A percentile compares a stretch with the other conserved stretches of the same genome.
phyloP scores from a whole-genome alignment of 805 yeast genomes.

The Schwanniomyces sp. region DNA sequence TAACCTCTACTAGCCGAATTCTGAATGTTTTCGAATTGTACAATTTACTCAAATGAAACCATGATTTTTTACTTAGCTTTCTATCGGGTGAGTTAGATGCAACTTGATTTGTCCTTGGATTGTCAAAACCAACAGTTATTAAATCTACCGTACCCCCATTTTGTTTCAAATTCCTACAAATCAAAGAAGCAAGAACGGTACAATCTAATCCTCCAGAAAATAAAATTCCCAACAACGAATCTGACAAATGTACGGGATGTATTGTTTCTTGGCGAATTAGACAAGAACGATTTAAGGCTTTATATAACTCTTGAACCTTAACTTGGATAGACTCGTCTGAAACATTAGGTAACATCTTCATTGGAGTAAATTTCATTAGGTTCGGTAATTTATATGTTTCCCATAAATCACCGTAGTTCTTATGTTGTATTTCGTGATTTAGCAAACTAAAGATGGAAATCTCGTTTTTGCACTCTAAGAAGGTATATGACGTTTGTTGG shows the following conservation, averaged over 20 bases:
- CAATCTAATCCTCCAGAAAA: constrained; percentile 98
- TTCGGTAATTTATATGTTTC: not conserved
- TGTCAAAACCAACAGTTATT: constrained; percentile 91
- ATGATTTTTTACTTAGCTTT: constrained; percentile 63
- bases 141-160: constrained; percentile 53
- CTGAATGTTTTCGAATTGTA: constrained; percentile 36
- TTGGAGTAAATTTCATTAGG: not conserved
- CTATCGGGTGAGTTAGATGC: constrained; percentile 86
- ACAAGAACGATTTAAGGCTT: constrained; percentile 39
- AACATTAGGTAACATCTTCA: not conserved
- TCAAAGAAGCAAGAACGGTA: constrained; percentile 67
- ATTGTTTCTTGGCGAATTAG: constrained; percentile 56
- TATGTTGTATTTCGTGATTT: not conserved
- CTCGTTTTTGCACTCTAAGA: constrained; percentile 55
- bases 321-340: not conserved
- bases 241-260: constrained; percentile 44
- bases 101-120: constrained; percentile 66
- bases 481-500: constrained; percentile 15
- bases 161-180: constrained; percentile 20
- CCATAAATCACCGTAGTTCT: constrained; percentile 1
- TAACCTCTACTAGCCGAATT: constrained; percentile 63
- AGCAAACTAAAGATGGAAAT: constrained; percentile 45
- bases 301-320: constrained; percentile 12
- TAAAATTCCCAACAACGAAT: constrained; percentile 53
- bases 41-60: constrained; percentile 46